phyloP scores from a whole-genome alignment of 495 filamentous ascomycete species.

The Neurospora sp. region DNA sequence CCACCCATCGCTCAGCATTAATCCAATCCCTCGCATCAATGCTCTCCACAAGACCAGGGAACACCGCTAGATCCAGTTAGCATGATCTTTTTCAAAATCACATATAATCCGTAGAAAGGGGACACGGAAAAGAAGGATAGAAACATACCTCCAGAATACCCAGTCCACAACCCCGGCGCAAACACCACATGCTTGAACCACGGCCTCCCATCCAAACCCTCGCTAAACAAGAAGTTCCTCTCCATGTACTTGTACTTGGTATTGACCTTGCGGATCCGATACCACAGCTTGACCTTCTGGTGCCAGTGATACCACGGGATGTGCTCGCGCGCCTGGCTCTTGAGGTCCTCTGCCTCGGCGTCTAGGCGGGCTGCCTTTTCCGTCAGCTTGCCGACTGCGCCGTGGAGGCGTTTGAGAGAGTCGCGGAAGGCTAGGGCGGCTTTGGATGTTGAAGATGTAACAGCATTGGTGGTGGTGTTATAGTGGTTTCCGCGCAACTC shows the following conservation, averaged over 20 bases:
- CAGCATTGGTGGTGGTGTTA: constrained; percentile 24
- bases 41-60: constrained; percentile 79
- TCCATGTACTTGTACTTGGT: constrained; percentile 69
- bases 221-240: constrained; percentile 65
- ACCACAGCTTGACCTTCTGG: constrained; percentile 52
- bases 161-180: constrained; percentile 80
- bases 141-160: constrained; percentile 60
- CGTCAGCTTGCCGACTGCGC: constrained; percentile 41
- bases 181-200: constrained; percentile 96
- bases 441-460: constrained; percentile 30
- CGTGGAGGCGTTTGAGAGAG: constrained; percentile 32
- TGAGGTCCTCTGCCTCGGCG: constrained; percentile 50
- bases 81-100: background rate
- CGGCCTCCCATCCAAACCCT: constrained; percentile 68
- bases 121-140: background rate
- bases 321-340: constrained; percentile 54
- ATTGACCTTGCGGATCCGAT: constrained; percentile 55
- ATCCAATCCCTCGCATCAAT: constrained; percentile 68
- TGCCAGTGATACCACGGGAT: constrained; percentile 77
- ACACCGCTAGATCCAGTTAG: constrained; percentile 41
- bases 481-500: constrained; percentile 43
- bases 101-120: too few species aligned
- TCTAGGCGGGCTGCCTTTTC: constrained; percentile 50
- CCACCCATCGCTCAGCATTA: constrained; percentile 63
- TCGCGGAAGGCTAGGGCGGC: constrained; percentile 40